Percentiles rank a stretch among this genome's conserved stretches.
Evolutionary conservation across 1,284 basidiomycete species (phyloP).

Genomic region (Papiliotrema flavescens): DNA sequence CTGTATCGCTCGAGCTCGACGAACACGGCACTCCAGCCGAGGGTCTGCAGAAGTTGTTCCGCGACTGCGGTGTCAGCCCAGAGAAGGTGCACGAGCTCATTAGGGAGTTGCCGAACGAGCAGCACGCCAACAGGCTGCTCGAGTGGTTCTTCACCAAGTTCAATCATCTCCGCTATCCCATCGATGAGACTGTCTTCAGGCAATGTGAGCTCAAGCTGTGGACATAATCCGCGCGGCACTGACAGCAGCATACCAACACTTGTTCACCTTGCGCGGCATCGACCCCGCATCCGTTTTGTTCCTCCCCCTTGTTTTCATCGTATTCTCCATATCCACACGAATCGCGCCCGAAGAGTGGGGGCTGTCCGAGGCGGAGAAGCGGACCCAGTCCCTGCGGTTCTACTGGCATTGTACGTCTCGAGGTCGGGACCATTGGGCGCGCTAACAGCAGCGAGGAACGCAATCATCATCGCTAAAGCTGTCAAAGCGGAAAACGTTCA

Average conservation of each 20-base stretch:
- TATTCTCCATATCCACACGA: slow-evolving; percentile 81
- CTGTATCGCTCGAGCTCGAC: slow-evolving; percentile 26
- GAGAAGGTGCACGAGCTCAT: slow-evolving; percentile 70
- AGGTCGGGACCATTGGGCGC: neutral
- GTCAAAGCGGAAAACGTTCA: slow-evolving; percentile 86
- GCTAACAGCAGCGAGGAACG: slow-evolving; percentile 61
- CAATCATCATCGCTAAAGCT: slow-evolving; percentile 76
- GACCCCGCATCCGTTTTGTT: slow-evolving; percentile 22
- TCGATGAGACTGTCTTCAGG: slow-evolving; percentile 79
- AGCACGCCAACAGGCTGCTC: slow-evolving; percentile 1
- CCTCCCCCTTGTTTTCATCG: slow-evolving; percentile 82
- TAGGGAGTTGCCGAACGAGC: slow-evolving; percentile 63
- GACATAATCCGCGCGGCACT: neutral
- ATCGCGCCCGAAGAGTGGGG: slow-evolving; percentile 75
- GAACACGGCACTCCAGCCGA: slow-evolving; percentile 34
- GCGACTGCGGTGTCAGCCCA: slow-evolving; percentile 79
- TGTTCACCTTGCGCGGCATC: slow-evolving; percentile 54
- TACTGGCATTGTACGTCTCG: slow-evolving; percentile 81
- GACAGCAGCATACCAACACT: slow-evolving; percentile 60
- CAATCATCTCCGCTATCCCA: slow-evolving; percentile 88
- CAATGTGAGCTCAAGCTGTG: slow-evolving; percentile 25
- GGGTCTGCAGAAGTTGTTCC: slow-evolving; percentile 61
- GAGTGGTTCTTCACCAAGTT: slow-evolving; percentile 53
- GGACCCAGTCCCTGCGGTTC: slow-evolving; percentile 71
- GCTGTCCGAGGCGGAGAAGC: slow-evolving; percentile 64